Percentiles rank a stretch among this genome's conserved stretches.
Evolutionary conservation across 805 yeast genomes (phyloP).

Genomic region (Nakazawaea ernobii): DNA sequence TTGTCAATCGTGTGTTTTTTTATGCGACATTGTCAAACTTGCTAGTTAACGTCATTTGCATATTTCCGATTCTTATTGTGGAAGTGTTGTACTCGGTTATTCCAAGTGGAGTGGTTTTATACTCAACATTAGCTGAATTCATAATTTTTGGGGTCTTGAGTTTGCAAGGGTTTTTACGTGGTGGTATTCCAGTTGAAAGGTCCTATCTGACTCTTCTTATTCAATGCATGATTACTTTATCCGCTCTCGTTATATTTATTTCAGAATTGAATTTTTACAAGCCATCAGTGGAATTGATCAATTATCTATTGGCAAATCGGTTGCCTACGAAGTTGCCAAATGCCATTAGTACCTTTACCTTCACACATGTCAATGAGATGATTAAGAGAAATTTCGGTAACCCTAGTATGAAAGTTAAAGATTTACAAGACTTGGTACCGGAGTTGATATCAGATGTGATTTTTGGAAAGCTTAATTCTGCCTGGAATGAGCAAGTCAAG

Average conservation of each 20-base stretch:
- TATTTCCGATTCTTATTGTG: not conserved
- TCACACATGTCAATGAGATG: conserved; percentile 86
- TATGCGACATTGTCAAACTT: not conserved
- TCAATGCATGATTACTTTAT: not conserved
- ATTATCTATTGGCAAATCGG: conserved; percentile 11
- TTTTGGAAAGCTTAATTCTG: not conserved
- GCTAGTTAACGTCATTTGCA: not conserved
- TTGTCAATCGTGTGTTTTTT: not conserved
- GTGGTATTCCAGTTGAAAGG: not conserved
- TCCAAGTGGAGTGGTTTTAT: not conserved
- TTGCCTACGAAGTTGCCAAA: conserved; percentile 34
- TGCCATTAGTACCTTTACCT: conserved; percentile 69
- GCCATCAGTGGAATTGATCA: conserved; percentile 13
- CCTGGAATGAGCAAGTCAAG: not conserved
- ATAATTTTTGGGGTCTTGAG: not conserved
- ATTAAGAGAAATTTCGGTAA: conserved; percentile 61
- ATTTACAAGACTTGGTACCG: not conserved
- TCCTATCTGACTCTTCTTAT: not conserved
- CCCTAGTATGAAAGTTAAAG: conserved; percentile 19
- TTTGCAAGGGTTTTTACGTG: not conserved
- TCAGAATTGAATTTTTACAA: conserved; percentile 2
- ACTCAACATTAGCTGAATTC: not conserved
- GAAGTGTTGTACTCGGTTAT: not conserved
- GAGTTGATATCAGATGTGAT: not conserved
- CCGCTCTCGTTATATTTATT: not conserved